Evolutionary conservation across 768 basidiomycete genomes (phyloP).

Genomic region (Leccinum barrowsii): DNA sequence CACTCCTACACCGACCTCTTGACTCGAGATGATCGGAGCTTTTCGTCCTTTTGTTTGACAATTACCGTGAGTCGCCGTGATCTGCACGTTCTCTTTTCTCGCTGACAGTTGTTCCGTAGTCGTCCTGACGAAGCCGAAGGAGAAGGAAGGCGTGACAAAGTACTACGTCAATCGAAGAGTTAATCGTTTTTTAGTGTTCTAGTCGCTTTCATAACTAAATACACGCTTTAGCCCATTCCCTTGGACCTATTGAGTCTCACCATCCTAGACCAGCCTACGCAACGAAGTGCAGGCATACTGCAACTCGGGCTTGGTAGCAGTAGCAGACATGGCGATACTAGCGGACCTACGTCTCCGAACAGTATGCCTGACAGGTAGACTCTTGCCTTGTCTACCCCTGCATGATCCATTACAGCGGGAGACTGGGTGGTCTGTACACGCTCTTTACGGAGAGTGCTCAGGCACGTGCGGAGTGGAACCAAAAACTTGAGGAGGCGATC

Average conservation of each 20-base stretch:
- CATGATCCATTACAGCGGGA: conserved; percentile 84
- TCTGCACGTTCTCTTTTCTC: neutral
- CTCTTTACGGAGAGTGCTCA: conserved; percentile 82
- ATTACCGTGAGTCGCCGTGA: conserved; percentile 64
- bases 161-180: conserved; percentile 82
- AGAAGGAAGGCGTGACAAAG: conserved; percentile 69
- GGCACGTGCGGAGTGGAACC: conserved; percentile 81
- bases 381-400: conserved; percentile 82
- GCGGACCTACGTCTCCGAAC: conserved; percentile 20
- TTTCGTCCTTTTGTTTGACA: conserved; percentile 89
- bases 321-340: conserved; percentile 32
- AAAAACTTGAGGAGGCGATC: conserved; percentile 85
- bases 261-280: conserved; percentile 74
- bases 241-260: conserved; percentile 85
- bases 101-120: conserved; percentile 44
- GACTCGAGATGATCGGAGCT: conserved; percentile 45
- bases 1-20: no score
- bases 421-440: conserved; percentile 81
- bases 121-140: conserved; percentile 84
- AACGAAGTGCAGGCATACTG: conserved; percentile 70
- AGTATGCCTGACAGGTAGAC: conserved; percentile 46
- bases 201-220: neutral
- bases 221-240: conserved; percentile 71
- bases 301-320: conserved; percentile 46
- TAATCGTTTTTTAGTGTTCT: conserved; percentile 22